Evolutionary conservation across 345 rosid species (phyloP), one percentile per base, ranked within the genome.

Genomic region (Linum tenue): DNA sequence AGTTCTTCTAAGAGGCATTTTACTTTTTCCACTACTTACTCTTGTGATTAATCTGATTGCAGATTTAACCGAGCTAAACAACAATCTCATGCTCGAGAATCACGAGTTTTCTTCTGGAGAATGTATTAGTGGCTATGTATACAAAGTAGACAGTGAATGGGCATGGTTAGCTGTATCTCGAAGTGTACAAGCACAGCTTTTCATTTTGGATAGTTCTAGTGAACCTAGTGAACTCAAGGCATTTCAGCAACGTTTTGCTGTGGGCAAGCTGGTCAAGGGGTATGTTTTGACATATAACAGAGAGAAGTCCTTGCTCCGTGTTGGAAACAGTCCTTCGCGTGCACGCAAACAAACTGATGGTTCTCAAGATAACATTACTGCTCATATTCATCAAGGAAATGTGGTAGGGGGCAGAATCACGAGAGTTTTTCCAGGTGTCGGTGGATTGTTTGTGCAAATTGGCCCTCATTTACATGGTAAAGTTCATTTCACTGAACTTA

Each of bases 111-210:
- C 83, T 57, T 42, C 75, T 67, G 97, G 97, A 55, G 79, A 84
- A 72, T 22, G 51, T 65, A 80, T 85, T 59, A 66, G 72, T 22
- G 96, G 99, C 72, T 88, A 85, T 77, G 89, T 90, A 60, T 90
- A 88, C 81, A 94, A 85, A 78, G 91, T 88, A 75, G 92, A 88
- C 48, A 71, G 57, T 69, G 97, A 94, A 72, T 90, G 99, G 99
- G 85, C 77, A 3, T 90, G 89, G 89, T 67, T 94, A 71, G 70
- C 92, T 55, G 37, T 94, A 67, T 85, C 99, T 77, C 85, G 91
- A 67, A 67, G 80, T 59, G 77, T 83, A 73, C 88, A 78, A 42
- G 99, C 92, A 53, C 86, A 74, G 60, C 78, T 90, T 16, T 88
- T 75, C 77, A 75, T 90, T 70, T 88, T 90, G 40, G 97, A 94